Evolutionary conservation across 2,329 filamentous ascomycete species (phyloP).

Genomic region (Claviceps fusiformis): DNA sequence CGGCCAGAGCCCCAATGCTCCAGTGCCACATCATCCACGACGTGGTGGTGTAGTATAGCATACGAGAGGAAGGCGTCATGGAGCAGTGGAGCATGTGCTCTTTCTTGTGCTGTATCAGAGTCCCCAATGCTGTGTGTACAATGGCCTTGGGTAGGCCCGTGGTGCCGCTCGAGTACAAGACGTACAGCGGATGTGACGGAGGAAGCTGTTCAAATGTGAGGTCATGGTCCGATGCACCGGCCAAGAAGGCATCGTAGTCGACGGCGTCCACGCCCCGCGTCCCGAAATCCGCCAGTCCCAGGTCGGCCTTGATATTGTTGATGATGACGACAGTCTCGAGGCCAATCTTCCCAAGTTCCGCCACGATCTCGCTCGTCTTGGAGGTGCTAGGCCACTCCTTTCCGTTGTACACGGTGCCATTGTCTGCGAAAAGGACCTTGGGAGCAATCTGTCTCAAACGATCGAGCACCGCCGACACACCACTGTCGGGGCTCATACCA

Average conservation of each 20-base stretch:
- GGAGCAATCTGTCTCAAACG: conserved; percentile 76
- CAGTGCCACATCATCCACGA: conserved; percentile 99
- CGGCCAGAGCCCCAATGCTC: conserved; percentile 75
- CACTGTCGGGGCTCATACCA: conserved; percentile 81
- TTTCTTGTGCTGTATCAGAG: conserved; percentile 92
- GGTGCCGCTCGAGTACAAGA: conserved; percentile 86
- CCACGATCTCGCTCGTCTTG: conserved; percentile 68
- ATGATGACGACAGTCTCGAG: conserved; percentile 64
- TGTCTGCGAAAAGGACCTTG: conserved; percentile 71
- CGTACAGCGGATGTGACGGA: conserved; percentile 81
- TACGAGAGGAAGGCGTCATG: conserved; percentile 54
- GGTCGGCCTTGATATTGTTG: conserved; percentile 41
- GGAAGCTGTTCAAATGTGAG: conserved; percentile 63
- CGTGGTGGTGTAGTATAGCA: conserved; percentile 90
- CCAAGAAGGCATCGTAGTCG: conserved; percentile 33
- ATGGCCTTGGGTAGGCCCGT: conserved; percentile 85
- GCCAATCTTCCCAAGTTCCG: conserved; percentile 42
- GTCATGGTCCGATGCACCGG: conserved; percentile 25
- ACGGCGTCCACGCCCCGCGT: conserved; percentile 25
- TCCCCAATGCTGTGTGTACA: conserved; percentile 80
- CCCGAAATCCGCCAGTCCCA: conserved; percentile 28
- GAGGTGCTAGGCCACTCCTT: conserved; percentile 68
- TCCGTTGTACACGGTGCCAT: conserved; percentile 81
- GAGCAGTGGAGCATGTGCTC: conserved; percentile 83
- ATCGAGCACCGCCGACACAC: conserved; percentile 81